Conservation (phyloP, 768 basidiomycete genomes). For the Postia placenta region DNA sequence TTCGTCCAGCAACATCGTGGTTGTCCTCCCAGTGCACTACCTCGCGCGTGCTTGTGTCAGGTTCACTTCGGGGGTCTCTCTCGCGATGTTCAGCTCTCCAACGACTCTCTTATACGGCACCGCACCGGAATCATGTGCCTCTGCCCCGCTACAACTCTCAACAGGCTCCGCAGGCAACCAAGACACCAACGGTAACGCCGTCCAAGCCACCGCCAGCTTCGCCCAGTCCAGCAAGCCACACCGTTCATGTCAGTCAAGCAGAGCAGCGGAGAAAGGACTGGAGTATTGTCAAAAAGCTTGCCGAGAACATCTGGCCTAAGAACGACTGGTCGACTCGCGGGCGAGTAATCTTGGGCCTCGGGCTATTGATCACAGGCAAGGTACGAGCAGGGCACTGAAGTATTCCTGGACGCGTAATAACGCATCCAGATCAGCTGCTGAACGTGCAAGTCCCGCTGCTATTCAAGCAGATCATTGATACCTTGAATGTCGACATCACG, state of each 20-base stretch:
- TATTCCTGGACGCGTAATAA: neutral
- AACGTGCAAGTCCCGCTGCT: constrained; percentile 98
- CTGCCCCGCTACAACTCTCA: neutral
- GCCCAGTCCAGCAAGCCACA: neutral
- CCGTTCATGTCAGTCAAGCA: constrained; percentile 3
- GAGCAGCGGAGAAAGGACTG: constrained; percentile 78
- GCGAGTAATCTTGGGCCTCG: constrained; percentile 79
- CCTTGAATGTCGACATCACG: constrained; percentile 79
- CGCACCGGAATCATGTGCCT: too few species aligned
- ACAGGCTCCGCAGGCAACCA: neutral
- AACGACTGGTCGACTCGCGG: constrained; percentile 76
- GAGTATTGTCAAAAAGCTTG: constrained; percentile 76
- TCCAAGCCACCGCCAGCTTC: neutral
- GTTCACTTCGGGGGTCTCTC: neutral
- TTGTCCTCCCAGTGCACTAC: neutral
- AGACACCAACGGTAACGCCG: neutral
- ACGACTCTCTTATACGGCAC: neutral
- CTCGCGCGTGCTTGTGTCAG: neutral
- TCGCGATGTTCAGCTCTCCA: neutral
- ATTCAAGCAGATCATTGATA: constrained; percentile 89
- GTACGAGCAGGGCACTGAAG: constrained; percentile 33
- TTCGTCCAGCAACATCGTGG: neutral
- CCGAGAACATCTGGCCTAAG: constrained; percentile 89
- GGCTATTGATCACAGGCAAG: constrained; percentile 79
- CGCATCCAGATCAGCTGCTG: constrained; percentile 46